Conservation (phyloP, 768 basidiomycete genomes). For the Scleroderma citrinum region DNA sequence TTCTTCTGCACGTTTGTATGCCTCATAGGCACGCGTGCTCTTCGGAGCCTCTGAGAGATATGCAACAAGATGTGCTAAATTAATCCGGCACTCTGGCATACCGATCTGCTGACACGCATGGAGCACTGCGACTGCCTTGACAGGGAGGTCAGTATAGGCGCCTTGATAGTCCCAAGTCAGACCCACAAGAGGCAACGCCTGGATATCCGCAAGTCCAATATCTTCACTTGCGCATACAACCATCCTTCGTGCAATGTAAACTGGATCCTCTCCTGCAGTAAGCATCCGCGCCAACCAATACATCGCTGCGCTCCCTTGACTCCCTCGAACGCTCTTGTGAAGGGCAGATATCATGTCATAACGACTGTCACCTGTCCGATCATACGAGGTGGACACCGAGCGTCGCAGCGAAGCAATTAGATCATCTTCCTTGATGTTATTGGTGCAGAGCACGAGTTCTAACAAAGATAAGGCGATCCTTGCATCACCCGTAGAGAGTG, state of each 20-base stretch:
- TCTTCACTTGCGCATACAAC: conserved; percentile 83
- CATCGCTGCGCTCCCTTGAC: conserved; percentile 70
- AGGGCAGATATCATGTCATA: conserved; percentile 84
- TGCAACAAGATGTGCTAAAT: conserved; percentile 69
- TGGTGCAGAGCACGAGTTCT: conserved; percentile 56
- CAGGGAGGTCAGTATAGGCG: conserved; percentile 7
- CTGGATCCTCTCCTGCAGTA: conserved; percentile 71
- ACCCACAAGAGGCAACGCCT: conserved; percentile 67
- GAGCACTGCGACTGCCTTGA: conserved; percentile 54
- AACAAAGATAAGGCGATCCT: conserved; percentile 73
- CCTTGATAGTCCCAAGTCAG: conserved; percentile 10
- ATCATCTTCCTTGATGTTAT: conserved; percentile 35
- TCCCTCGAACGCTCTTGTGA: conserved; percentile 79
- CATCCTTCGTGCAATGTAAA: conserved; percentile 69
- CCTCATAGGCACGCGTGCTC: conserved; percentile 73
- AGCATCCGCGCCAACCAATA: conserved; percentile 90
- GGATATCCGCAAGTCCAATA: conserved; percentile 71
- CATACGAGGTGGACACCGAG: conserved; percentile 63
- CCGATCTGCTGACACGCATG: conserved; percentile 65
- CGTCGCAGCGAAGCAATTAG: conserved; percentile 54
- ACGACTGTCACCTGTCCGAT: conserved; percentile 67
- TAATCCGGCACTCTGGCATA: conserved; percentile 81
- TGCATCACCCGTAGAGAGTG: conserved; percentile 63
- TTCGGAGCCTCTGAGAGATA: conserved; percentile 83
- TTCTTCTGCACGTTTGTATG: conserved; percentile 63